Conservation (phyloP, 768 basidiomycete species). For the Pulveroboletus sp. region DNA sequence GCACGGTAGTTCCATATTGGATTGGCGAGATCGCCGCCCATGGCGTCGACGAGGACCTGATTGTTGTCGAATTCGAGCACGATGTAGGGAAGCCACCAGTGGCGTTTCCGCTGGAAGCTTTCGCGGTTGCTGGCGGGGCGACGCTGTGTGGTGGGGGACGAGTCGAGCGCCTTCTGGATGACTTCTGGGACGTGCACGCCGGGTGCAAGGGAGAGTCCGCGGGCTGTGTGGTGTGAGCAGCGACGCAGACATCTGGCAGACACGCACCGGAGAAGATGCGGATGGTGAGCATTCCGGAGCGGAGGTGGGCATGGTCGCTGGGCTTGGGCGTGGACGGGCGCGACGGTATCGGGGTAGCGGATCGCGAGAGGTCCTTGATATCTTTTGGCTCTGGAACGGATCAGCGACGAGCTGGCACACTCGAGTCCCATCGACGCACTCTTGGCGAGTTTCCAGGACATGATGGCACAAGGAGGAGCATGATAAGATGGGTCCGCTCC, state of each 20-base stretch:
- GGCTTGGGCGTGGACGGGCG: constrained; percentile 77
- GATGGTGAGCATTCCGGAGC: constrained; percentile 92
- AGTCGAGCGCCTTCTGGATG: constrained; percentile 78
- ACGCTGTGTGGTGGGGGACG: constrained; percentile 50
- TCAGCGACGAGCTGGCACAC: too few species aligned
- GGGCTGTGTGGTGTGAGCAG: constrained; percentile 44
- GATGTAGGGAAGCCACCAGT: constrained; percentile 94
- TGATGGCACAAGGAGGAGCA: constrained; percentile 18
- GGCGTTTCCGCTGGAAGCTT: constrained; percentile 88
- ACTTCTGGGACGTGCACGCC: constrained; percentile 79
- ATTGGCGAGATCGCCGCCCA: constrained; percentile 87
- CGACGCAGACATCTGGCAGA: constrained; percentile 15
- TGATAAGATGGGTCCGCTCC: too few species aligned
- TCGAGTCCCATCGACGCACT: too few species aligned
- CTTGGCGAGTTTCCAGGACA: constrained; percentile 64
- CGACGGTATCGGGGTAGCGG: constrained; percentile 78
- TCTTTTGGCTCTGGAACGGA: constrained; percentile 59
- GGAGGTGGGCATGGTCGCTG: constrained; percentile 50
- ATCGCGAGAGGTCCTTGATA: constrained; percentile 68
- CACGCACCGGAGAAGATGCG: constrained; percentile 85
- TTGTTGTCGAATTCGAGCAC: constrained; percentile 99
- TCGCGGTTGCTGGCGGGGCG: constrained; percentile 76
- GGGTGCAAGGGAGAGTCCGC: constrained; percentile 77
- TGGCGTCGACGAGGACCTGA: constrained; percentile 92
- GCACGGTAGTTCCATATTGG: constrained; percentile 97